Percentiles rank a stretch among this genome's conserved stretches.
Conservation (phyloP, 345 rosid genomes). For the Capsella bursapastoris region DNA sequence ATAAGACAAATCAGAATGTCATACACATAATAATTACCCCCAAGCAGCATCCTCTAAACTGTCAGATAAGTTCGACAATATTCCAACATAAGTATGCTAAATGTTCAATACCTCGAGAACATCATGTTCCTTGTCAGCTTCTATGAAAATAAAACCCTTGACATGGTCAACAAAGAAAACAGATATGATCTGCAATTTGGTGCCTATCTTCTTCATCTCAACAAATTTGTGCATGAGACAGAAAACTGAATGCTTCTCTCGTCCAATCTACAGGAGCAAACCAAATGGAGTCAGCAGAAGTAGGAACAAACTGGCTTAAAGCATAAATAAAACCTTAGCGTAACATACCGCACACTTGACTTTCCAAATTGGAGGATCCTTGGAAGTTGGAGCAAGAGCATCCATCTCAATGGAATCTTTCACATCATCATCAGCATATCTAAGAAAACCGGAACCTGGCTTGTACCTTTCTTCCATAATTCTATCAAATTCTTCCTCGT, state of each 20-base stretch:
- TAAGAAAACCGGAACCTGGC: conserved; percentile 54
- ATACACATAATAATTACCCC: conserved; percentile 12
- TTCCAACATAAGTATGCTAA: conserved; percentile 3
- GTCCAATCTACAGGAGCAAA: conserved; percentile 66
- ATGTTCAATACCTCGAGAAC: conserved; percentile 66
- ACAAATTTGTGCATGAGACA: conserved; percentile 95
- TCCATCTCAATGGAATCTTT: conserved; percentile 62
- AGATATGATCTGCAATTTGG: conserved; percentile 66
- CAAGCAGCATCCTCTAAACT: conserved; percentile 18
- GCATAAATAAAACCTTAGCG: not conserved
- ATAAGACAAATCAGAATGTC: conserved; percentile 25
- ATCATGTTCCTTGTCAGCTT: conserved; percentile 76
- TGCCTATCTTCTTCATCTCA: conserved; percentile 69
- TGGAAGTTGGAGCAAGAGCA: conserved; percentile 52
- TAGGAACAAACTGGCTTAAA: not conserved
- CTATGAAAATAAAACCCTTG: conserved; percentile 79
- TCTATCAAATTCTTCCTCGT: conserved; percentile 81
- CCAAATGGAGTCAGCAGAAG: conserved; percentile 31
- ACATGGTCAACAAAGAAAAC: conserved; percentile 76
- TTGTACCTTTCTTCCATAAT: conserved; percentile 86
- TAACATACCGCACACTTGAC: conserved; percentile 83
- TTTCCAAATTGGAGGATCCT: conserved; percentile 84
- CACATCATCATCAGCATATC: conserved; percentile 63
- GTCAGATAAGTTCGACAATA: conserved; percentile 7
- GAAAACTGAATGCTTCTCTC: conserved; percentile 77